phyloP scores from a whole-genome alignment of 345 rosid species.

The Balakata baccata region DNA sequence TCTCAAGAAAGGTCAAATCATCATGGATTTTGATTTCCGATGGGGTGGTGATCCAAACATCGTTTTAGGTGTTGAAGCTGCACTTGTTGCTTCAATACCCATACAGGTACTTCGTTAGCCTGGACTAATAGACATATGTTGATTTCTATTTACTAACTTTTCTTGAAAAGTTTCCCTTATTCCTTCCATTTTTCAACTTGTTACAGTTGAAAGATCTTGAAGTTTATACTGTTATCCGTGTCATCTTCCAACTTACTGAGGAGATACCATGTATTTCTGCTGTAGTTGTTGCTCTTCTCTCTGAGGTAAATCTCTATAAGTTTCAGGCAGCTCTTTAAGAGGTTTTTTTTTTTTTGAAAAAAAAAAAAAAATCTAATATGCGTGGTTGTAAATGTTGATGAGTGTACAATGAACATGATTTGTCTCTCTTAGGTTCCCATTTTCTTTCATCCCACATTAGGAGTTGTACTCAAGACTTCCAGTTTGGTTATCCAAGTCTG shows the following conservation, averaged over 20 bases:
- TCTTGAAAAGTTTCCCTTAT: slow-evolving; percentile 9
- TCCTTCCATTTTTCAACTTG: slow-evolving; percentile 22
- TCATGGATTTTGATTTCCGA: slow-evolving; percentile 92
- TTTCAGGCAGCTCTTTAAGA: slow-evolving; percentile 10
- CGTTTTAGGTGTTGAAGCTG: slow-evolving; percentile 71
- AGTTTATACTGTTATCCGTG: slow-evolving; percentile 89
- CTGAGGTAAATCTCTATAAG: slow-evolving; percentile 54
- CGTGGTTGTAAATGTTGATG: not conserved
- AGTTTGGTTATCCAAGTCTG: not conserved
- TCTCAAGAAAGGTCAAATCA: slow-evolving; percentile 92
- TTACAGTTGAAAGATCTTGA: slow-evolving; percentile 93
- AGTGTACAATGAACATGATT: not conserved
- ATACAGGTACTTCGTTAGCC: slow-evolving; percentile 66
- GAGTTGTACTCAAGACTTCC: not conserved
- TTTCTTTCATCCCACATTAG: not conserved
- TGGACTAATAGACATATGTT: slow-evolving; percentile 1
- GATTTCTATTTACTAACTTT: not conserved
- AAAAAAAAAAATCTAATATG: no score
- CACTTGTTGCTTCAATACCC: slow-evolving; percentile 95
- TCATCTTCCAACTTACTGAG: slow-evolving; percentile 95
- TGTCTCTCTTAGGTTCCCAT: not conserved
- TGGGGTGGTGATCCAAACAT: slow-evolving; percentile 99
- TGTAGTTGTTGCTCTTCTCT: slow-evolving; percentile 89
- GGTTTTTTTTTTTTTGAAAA: no score
- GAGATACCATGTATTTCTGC: slow-evolving; percentile 99